phyloP scores from a whole-genome alignment of 495 filamentous ascomycete genomes.

The Umbilicaria muhlenbergii region DNA sequence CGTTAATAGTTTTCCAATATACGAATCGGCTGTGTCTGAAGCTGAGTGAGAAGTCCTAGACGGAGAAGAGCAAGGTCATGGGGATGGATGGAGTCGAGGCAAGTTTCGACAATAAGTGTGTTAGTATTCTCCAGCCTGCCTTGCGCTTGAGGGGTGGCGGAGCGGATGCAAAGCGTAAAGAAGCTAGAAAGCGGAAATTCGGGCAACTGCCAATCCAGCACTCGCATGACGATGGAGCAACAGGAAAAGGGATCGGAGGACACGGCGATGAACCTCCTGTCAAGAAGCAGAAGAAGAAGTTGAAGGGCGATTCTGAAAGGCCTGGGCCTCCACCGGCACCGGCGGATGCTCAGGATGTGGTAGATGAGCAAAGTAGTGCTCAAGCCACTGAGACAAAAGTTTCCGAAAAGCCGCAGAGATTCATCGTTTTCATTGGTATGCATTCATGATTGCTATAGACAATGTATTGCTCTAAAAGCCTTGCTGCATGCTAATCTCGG shows the following conservation, averaged over 20 bases:
- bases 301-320: too few relatives aligned
- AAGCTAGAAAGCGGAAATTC: slow-evolving; percentile 11
- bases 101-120: too few relatives aligned
- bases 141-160: slow-evolving; percentile 1
- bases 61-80: too few relatives aligned
- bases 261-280: neutral
- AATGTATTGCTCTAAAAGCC: neutral
- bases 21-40: too few relatives aligned
- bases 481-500: slow-evolving; percentile 5
- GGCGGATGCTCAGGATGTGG: too few relatives aligned
- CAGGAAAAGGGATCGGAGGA: slow-evolving; percentile 14
- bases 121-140: neutral
- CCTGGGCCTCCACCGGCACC: too few relatives aligned
- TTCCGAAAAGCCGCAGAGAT: slow-evolving; percentile 38
- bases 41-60: too few relatives aligned
- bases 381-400: neutral
- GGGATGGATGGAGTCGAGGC: too few relatives aligned
- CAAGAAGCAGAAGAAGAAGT: neutral
- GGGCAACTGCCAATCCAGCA: neutral
- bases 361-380: too few relatives aligned
- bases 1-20: too few relatives aligned
- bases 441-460: too few relatives aligned
- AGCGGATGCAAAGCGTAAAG: slow-evolving; percentile 8
- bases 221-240: neutral
- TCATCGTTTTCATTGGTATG: slow-evolving; percentile 72